phyloP scores from a whole-genome alignment of 2,329 filamentous ascomycete species.

The Aspergillus brasiliensis region DNA sequence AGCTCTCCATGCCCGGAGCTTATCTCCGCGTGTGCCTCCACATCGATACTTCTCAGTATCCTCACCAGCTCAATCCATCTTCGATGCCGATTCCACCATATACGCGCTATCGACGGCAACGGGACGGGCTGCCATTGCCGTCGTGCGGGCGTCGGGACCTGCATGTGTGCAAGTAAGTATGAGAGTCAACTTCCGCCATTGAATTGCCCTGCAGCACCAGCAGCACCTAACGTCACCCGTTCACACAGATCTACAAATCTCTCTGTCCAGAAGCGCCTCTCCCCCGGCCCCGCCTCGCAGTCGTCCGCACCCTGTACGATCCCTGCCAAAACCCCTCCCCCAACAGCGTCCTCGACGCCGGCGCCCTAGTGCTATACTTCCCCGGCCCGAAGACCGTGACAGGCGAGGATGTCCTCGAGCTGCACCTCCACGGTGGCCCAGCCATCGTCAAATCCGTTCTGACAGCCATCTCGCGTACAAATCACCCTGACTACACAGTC shows the following conservation, averaged over 20 bases:
- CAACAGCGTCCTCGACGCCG: slow-evolving; percentile 66
- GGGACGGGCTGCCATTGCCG: slow-evolving; percentile 85
- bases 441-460: slow-evolving; percentile 88
- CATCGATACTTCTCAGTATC: slow-evolving; percentile 29
- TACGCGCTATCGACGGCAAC: slow-evolving; percentile 88
- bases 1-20: slow-evolving; percentile 15
- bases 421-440: slow-evolving; percentile 90
- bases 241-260: slow-evolving; percentile 62
- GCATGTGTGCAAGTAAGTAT: slow-evolving; percentile 65
- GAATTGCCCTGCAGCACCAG: background rate
- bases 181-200: background rate
- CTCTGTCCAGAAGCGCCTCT: slow-evolving; percentile 59
- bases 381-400: slow-evolving; percentile 80
- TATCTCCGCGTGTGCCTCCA: slow-evolving; percentile 7
- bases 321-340: slow-evolving; percentile 46
- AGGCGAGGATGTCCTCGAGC: slow-evolving; percentile 86
- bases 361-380: slow-evolving; percentile 81
- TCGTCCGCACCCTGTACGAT: slow-evolving; percentile 73
- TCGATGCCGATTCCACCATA: slow-evolving; percentile 63
- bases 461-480: slow-evolving; percentile 64
- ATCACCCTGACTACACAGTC: slow-evolving; percentile 46
- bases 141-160: slow-evolving; percentile 83
- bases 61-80: slow-evolving; percentile 15
- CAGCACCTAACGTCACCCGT: background rate
- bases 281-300: slow-evolving; percentile 65